Evolutionary conservation across 225 moss, liverwort and hornwort species (phyloP).

Genomic region (Asterella californica): DNA sequence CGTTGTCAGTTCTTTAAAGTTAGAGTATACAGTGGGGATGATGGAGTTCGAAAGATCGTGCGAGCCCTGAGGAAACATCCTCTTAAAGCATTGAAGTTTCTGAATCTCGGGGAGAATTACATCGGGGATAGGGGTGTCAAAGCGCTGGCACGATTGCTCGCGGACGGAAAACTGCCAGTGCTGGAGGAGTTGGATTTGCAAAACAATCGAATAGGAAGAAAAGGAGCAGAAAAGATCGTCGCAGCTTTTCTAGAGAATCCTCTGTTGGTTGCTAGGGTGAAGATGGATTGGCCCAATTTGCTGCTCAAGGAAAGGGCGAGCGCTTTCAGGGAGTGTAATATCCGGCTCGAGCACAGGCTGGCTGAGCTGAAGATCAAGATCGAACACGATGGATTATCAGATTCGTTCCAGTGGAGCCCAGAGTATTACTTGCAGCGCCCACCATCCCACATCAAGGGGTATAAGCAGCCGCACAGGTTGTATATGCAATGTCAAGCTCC

Average conservation of each 20-base stretch:
- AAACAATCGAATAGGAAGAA: slow-evolving; percentile 23
- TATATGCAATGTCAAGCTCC: slow-evolving; percentile 21
- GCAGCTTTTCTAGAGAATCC: slow-evolving; percentile 24
- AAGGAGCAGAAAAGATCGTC: slow-evolving; percentile 15
- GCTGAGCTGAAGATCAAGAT: neutral
- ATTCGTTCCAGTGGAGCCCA: no score
- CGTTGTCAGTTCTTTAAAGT: slow-evolving; percentile 13
- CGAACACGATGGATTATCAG: neutral
- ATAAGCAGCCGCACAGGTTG: neutral
- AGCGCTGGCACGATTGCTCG: neutral
- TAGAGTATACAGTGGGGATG: slow-evolving; percentile 25
- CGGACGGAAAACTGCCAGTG: slow-evolving; percentile 3
- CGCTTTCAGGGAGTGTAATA: slow-evolving; percentile 30
- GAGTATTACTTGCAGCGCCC: neutral
- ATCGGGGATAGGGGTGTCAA: slow-evolving; percentile 21
- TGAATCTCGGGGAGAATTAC: slow-evolving; percentile 25
- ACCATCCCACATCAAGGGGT: neutral
- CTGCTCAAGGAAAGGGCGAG: neutral
- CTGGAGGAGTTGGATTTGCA: slow-evolving; percentile 28
- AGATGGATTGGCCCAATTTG: slow-evolving; percentile 28
- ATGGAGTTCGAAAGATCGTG: slow-evolving; percentile 19
- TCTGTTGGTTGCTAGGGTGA: slow-evolving; percentile 24
- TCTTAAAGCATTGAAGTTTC: neutral
- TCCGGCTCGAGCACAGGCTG: slow-evolving; percentile 25
- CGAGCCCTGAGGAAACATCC: slow-evolving; percentile 10